Conservation (phyloP, 2,329 filamentous ascomycete species). For the Saccharata proteae region DNA sequence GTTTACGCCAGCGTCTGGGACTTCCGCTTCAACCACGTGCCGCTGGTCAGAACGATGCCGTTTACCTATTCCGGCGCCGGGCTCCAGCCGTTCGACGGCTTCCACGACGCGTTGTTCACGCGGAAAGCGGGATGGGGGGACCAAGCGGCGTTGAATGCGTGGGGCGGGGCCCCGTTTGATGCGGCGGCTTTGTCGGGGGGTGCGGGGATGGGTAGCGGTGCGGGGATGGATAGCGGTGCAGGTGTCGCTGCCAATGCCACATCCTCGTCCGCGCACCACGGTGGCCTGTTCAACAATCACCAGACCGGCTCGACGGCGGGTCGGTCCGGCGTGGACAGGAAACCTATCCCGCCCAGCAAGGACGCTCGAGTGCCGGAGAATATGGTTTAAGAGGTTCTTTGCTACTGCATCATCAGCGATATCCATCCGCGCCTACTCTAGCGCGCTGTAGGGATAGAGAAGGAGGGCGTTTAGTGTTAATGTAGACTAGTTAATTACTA, state of each 20-base stretch:
- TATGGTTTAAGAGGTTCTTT: slow-evolving; percentile 2
- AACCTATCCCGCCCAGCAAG: too few species aligned
- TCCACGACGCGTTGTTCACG: slow-evolving; percentile 46
- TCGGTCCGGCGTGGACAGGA: too few species aligned
- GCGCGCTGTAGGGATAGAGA: too few species aligned
- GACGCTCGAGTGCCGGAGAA: too few species aligned
- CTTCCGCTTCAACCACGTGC: slow-evolving; percentile 55
- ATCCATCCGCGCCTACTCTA: too few species aligned
- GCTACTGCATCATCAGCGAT: too few species aligned
- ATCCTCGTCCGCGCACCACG: too few species aligned
- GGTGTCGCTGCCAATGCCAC: too few species aligned
- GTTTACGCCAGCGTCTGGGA: slow-evolving; percentile 57
- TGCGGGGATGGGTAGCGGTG: background rate
- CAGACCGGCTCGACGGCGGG: too few species aligned
- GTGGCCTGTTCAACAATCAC: too few species aligned
- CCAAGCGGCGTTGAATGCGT: slow-evolving; percentile 23
- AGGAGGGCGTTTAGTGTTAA: too few species aligned
- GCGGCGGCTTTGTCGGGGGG: slow-evolving; percentile 24
- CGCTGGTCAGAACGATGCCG: slow-evolving; percentile 45
- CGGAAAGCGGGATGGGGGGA: slow-evolving; percentile 49
- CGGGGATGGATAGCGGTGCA: background rate
- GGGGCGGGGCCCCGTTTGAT: slow-evolving; percentile 31
- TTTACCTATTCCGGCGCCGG: slow-evolving; percentile 38
- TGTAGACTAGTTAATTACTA: too few species aligned
- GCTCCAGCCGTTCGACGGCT: slow-evolving; percentile 27